Conservation (phyloP, 2,329 filamentous ascomycete species). For the Phyllosticta ampelicida region DNA sequence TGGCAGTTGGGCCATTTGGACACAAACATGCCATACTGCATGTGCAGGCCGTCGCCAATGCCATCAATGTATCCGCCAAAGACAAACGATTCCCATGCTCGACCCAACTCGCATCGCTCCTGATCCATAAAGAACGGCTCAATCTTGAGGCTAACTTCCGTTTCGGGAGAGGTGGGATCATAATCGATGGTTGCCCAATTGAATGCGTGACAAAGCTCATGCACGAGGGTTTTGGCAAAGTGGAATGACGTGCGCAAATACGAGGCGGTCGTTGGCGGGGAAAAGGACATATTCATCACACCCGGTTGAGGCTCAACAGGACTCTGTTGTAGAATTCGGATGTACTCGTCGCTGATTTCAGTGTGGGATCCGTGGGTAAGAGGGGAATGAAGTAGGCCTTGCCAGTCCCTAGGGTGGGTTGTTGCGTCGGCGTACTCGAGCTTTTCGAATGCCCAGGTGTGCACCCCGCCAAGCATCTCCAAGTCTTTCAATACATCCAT, state of each 20-base stretch:
- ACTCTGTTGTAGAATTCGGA: neutral
- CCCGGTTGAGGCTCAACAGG: neutral
- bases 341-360: conserved; percentile 2
- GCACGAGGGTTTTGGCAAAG: conserved; percentile 10
- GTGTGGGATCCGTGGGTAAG: neutral
- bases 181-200: conserved; percentile 2
- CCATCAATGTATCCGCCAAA: conserved; percentile 7
- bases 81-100: conserved; percentile 8
- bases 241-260: conserved; percentile 7
- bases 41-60: conserved; percentile 3
- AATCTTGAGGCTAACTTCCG: conserved; percentile 1
- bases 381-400: neutral
- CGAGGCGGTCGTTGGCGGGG: conserved; percentile 3
- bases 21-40: conserved; percentile 8
- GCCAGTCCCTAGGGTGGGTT: neutral
- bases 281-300: neutral
- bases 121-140: conserved; percentile 12
- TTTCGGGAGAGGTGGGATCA: neutral
- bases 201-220: conserved; percentile 9
- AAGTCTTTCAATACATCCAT: neutral
- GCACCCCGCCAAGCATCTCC: neutral
- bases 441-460: neutral
- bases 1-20: conserved; percentile 9
- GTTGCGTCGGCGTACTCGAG: conserved; percentile 5
- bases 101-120: conserved; percentile 3